Evolutionary conservation across 2,329 filamentous ascomycete genomes (phyloP), one percentile per base, ranked within the genome.

Genomic region (Microdochium paspali): DNA sequence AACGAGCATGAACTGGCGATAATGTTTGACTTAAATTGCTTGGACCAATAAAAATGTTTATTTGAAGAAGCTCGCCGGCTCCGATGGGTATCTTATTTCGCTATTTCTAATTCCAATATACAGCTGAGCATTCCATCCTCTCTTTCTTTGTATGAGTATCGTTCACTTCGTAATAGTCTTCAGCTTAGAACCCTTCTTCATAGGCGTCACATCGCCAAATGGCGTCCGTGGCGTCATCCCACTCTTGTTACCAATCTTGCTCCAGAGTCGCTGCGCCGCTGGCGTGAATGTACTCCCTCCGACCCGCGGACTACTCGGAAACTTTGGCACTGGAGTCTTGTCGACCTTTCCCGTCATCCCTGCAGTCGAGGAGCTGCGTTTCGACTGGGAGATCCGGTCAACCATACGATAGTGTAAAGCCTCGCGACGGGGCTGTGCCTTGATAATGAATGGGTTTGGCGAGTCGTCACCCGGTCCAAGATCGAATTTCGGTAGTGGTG

Each of bases 331-430:
- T 0, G 82, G 82, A 2, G 78, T 81, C 49, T 68, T 66, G 26
- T 78, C 73, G 12, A 69, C 72, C 54, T 74, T 85, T 13, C 76
- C 82, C 3, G 74, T 80, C 52, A 80, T 73, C 23, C 80, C 81
- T 18, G 76, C 69, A 47, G 74, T 76, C 7, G 76, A 73, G 4
- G 78, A 74, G 24, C 75, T 73, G 45, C 84, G 79, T 61, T 90
- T 90, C 2, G 77, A 84, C 57, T 81, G 80, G 12, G 86, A 80
- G 21, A 87, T 87, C 46, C 80, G 80, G 51, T 95, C 90, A 2
- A 96, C 90, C 76, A 96, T 88, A 30, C 83, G 80, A 58, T 91
- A 82, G 63, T 94, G 90, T 24, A 97, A 69, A 30, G 80, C 82
- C 67, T 97, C 93, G 31, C 91, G 75, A 52, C 77, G 80, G 46